A percentile compares a stretch with the other conserved stretches of the same genome.
These are phyloP conservation scores for Suillus placidus DNA, from an alignment of 768 basidiomycete genomes.

Conservation along the genomic window DNA sequence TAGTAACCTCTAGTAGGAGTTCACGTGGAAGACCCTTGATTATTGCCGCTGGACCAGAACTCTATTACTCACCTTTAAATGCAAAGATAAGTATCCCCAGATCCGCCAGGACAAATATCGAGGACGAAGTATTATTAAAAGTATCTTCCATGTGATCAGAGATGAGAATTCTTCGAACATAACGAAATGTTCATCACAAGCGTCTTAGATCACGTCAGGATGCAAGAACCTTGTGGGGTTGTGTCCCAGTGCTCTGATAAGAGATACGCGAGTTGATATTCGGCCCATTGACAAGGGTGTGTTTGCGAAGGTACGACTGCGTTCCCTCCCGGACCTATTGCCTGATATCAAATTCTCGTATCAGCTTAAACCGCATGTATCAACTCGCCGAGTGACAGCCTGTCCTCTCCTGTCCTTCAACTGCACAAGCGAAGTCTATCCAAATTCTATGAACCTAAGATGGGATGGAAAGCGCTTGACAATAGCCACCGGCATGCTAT, in stretches of 20 bases:
- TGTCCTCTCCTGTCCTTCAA: conserved; percentile 9
- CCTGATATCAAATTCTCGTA: conserved; percentile 1
- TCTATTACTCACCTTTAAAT: conserved; percentile 23
- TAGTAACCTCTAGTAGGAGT: not conserved
- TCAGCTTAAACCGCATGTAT: conserved; percentile 15
- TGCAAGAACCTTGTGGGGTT: not conserved
- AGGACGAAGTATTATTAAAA: conserved; percentile 2
- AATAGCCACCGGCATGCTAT: conserved; percentile 8
- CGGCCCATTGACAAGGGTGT: conserved; percentile 4
- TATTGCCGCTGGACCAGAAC: conserved; percentile 20
- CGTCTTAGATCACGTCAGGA: not conserved
- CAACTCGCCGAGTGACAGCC: conserved; percentile 2
- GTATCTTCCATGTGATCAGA: conserved; percentile 11
- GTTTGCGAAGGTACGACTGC: not conserved
- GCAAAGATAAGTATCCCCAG: conserved; percentile 15
- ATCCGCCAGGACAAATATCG: not conserved
- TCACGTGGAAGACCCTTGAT: conserved; percentile 23
- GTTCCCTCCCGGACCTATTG: not conserved
- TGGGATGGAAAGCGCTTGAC: not conserved
- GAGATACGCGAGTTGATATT: not conserved
- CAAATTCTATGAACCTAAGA: conserved; percentile 5
- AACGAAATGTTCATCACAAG: not conserved
- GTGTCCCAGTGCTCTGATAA: conserved; percentile 5
- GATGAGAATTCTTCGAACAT: conserved; percentile 1
- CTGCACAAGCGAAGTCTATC: conserved; percentile 15